phyloP scores from a whole-genome alignment of 306 rosid genomes.

The Glycine soja region DNA sequence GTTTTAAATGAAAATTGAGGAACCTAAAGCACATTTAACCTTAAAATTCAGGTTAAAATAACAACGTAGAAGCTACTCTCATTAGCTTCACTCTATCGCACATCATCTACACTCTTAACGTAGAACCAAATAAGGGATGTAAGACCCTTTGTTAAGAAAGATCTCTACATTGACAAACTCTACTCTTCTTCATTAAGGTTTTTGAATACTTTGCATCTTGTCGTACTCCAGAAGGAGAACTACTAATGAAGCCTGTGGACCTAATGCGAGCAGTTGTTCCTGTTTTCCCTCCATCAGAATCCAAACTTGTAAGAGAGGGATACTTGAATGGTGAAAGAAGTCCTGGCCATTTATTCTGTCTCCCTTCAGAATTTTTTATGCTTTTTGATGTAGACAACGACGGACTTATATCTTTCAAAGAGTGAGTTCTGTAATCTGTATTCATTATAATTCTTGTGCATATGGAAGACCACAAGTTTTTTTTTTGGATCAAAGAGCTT shows the following conservation, averaged over 20 bases:
- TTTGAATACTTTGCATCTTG: constrained; percentile 34
- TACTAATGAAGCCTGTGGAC: constrained; percentile 5
- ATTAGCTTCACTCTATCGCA: too few relatives aligned
- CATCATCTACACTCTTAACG: too few relatives aligned
- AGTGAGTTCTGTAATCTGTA: constrained; percentile 18
- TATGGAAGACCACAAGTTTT: neutral
- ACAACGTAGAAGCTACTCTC: too few relatives aligned
- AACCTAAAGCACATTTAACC: too few relatives aligned
- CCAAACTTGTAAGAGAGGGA: constrained; percentile 25
- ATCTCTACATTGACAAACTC: neutral
- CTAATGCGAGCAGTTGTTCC: constrained; percentile 30
- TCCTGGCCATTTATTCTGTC: constrained; percentile 25
- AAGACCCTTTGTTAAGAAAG: neutral
- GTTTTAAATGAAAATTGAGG: too few relatives aligned
- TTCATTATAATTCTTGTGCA: neutral
- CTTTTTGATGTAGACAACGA: constrained; percentile 25
- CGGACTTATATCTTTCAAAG: constrained; percentile 19
- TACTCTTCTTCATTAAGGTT: constrained; percentile 14
- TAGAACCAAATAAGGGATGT: too few relatives aligned
- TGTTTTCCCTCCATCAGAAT: constrained; percentile 33
- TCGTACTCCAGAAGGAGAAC: constrained; percentile 15
- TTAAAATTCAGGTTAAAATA: too few relatives aligned
- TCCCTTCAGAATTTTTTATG: constrained; percentile 17
- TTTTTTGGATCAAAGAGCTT: neutral
- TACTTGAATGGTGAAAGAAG: constrained; percentile 28